Percentiles rank a stretch among this genome's conserved stretches.
phyloP scores from a whole-genome alignment of 1,284 basidiomycete genomes.

The Tilletia setariae region DNA sequence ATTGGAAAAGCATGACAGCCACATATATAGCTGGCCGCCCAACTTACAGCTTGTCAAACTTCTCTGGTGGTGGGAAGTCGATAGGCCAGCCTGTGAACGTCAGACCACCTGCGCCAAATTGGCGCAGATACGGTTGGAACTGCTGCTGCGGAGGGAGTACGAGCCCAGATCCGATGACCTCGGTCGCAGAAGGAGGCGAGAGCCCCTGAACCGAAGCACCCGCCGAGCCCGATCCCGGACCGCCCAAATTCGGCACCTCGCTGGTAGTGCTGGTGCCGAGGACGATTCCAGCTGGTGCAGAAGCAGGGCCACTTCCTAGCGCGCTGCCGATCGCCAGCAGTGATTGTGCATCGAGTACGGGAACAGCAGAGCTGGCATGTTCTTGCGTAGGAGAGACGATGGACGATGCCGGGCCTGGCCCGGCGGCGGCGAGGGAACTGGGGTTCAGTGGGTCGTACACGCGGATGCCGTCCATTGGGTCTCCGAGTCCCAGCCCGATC shows the following conservation, averaged over 20 bases:
- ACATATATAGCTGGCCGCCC: not conserved
- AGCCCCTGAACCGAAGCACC: not conserved
- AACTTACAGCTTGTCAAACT: slow-evolving; percentile 30
- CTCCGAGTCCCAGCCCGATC: not conserved
- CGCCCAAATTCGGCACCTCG: too few species aligned
- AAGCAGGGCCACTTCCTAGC: too few species aligned
- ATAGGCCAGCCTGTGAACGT: slow-evolving; percentile 40
- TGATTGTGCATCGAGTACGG: not conserved
- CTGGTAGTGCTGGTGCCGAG: too few species aligned
- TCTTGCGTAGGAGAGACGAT: not conserved
- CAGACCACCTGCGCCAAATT: slow-evolving; percentile 14
- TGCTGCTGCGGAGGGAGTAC: slow-evolving; percentile 18
- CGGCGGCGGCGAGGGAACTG: not conserved
- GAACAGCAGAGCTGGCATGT: not conserved
- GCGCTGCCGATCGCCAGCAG: too few species aligned
- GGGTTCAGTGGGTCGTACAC: not conserved
- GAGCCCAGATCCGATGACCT: too few species aligned
- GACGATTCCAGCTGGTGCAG: too few species aligned
- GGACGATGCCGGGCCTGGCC: too few species aligned
- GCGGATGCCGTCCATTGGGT: not conserved
- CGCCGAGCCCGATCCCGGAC: too few species aligned
- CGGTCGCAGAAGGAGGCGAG: not conserved
- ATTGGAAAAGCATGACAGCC: not conserved
- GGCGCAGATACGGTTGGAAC: slow-evolving; percentile 22
- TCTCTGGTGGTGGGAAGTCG: slow-evolving; percentile 39